A percentile compares a stretch with the other conserved stretches of the same genome.
These are phyloP conservation scores for Sclerotinia minor DNA, from an alignment of 2,329 filamentous ascomycete genomes.

Conservation along the genomic window DNA sequence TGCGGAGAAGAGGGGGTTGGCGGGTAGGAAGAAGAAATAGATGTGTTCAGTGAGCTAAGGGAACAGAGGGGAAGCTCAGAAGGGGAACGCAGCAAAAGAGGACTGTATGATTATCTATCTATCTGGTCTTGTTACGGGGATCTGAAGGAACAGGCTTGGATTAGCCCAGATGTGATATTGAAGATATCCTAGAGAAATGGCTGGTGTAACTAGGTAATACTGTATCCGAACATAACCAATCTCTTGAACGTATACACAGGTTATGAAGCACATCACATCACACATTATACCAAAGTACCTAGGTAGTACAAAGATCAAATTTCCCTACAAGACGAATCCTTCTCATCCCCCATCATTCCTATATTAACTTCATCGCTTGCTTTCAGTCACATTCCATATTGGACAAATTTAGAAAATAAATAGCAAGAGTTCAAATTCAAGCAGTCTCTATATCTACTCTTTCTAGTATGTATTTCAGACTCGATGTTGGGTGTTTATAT, in stretches of 20 bases:
- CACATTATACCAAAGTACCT: too few species aligned
- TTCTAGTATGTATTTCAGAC: too few species aligned
- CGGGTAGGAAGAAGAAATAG: constrained; percentile 44
- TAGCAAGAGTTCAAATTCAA: too few species aligned
- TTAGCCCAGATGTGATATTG: neutral
- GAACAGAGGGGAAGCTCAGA: neutral
- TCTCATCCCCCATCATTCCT: too few species aligned
- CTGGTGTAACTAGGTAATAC: neutral
- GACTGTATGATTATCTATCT: constrained; percentile 11
- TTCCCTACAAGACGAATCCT: too few species aligned
- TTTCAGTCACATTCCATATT: too few species aligned
- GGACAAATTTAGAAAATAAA: too few species aligned
- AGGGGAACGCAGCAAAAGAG: neutral
- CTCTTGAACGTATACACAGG: neutral
- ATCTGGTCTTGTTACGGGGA: neutral
- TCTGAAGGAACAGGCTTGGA: neutral
- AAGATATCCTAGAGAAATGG: neutral
- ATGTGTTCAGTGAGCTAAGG: neutral
- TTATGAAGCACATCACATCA: neutral
- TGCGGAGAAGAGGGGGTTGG: constrained; percentile 55
- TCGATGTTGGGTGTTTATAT: too few species aligned
- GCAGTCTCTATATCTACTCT: too few species aligned
- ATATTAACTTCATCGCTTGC: too few species aligned
- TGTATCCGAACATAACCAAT: neutral
- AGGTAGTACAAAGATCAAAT: too few species aligned